Percentiles rank a stretch among this genome's conserved stretches.
phyloP scores from a whole-genome alignment of 192 early-diverging fungal genomes.

The Umbelopsis sp. region DNA sequence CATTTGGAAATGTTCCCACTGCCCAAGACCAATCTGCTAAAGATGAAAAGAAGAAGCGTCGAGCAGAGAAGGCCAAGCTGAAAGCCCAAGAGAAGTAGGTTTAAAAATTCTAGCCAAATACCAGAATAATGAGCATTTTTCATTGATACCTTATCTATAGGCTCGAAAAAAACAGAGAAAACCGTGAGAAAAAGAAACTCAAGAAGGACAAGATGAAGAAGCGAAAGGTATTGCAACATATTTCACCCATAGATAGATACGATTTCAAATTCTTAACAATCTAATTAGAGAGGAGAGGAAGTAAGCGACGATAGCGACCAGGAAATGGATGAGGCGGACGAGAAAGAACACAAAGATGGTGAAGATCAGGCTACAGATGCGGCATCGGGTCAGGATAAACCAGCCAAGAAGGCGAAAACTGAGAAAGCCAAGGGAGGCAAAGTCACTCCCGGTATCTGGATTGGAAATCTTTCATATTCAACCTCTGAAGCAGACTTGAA shows the following conservation, averaged over 20 bases:
- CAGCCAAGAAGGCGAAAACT: conserved; percentile 34
- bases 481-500: conserved; percentile 56
- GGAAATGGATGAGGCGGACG: conserved; percentile 45
- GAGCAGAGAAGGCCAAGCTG: conserved; percentile 2
- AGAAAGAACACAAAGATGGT: conserved; percentile 49
- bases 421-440: conserved; percentile 42
- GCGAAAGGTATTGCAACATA: conserved; percentile 30
- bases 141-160: not conserved
- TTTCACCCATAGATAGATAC: not conserved
- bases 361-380: conserved; percentile 41
- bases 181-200: conserved; percentile 45
- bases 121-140: not conserved
- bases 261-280: not conserved
- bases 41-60: conserved; percentile 5
- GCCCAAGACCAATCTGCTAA: not conserved
- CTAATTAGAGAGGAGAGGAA: conserved; percentile 37
- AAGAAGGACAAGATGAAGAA: conserved; percentile 47
- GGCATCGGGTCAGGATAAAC: conserved; percentile 12
- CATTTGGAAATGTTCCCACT: not conserved
- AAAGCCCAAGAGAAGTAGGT: conserved; percentile 20
- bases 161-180: conserved; percentile 36
- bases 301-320: conserved; percentile 40
- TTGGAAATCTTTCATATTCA: conserved; percentile 70
- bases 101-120: too few species aligned
- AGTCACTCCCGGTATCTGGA: conserved; percentile 67